Evolutionary conservation across 2,329 filamentous ascomycete genomes (phyloP).

Genomic region (Penicillium expansum): DNA sequence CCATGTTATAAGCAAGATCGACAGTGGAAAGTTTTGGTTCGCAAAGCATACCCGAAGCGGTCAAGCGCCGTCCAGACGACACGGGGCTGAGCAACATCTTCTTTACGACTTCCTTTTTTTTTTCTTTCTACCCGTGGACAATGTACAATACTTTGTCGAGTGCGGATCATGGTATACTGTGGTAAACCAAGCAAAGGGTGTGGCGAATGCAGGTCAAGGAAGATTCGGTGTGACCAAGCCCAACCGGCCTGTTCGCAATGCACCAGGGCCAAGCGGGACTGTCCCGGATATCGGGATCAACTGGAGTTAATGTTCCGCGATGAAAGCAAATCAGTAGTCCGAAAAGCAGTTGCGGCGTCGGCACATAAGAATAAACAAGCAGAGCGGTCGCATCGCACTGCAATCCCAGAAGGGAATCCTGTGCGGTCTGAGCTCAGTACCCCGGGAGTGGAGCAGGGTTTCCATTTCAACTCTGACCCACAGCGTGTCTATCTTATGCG

Average conservation of each 20-base stretch:
- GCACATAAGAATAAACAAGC: constrained; percentile 12
- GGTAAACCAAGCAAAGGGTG: constrained; percentile 48
- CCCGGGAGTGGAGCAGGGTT: constrained; percentile 11
- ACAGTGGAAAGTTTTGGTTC: constrained; percentile 2
- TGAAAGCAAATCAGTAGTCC: constrained; percentile 62
- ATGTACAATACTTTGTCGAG: neutral
- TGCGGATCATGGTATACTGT: constrained; percentile 40
- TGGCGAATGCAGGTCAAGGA: constrained; percentile 43
- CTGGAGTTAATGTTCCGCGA: constrained; percentile 65
- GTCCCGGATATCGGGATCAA: constrained; percentile 64
- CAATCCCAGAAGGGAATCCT: constrained; percentile 26
- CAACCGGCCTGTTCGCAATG: constrained; percentile 63
- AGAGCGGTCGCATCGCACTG: constrained; percentile 22
- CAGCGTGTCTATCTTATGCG: constrained; percentile 16
- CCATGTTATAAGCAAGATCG: neutral
- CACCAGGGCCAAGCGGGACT: constrained; percentile 57
- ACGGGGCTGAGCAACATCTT: neutral
- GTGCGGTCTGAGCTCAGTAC: constrained; percentile 4
- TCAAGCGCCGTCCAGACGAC: constrained; percentile 2
- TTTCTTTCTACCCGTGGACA: neutral
- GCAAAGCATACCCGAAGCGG: constrained; percentile 11
- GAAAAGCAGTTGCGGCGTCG: constrained; percentile 49
- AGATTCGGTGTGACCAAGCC: constrained; percentile 58
- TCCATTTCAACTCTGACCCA: constrained; percentile 23
- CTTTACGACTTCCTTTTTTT: neutral